A percentile compares a stretch with the other conserved stretches of the same genome.
phyloP scores from a whole-genome alignment of 257 asterid genomes.

The Apocynum venetum region DNA sequence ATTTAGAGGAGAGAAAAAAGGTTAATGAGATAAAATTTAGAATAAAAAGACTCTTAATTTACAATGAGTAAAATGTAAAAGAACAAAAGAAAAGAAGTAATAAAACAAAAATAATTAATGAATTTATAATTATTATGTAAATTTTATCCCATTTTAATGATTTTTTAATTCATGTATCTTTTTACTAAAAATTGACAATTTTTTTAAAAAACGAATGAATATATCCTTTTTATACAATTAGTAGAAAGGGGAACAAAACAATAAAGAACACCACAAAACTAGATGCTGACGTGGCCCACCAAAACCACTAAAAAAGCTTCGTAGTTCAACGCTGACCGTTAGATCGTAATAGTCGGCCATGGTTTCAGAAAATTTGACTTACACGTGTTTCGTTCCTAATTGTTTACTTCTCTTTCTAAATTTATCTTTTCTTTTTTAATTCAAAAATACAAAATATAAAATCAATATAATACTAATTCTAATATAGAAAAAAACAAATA shows the following conservation, averaged over 20 bases:
- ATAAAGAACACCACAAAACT: not conserved
- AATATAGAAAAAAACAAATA: not conserved
- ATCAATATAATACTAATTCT: not conserved
- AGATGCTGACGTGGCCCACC: conserved; percentile 19
- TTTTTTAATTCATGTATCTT: no score
- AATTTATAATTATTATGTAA: no score
- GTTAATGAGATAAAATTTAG: no score
- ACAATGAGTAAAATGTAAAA: no score
- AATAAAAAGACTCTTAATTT: no score
- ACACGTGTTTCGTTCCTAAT: conserved; percentile 17
- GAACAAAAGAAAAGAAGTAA: no score
- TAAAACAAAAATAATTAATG: no score
- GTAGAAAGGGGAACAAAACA: not conserved
- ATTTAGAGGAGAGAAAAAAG: no score
- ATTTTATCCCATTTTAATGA: no score
- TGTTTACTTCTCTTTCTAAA: not conserved
- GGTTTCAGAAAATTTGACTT: not conserved
- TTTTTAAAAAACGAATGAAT: no score
- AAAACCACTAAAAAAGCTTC: conserved; percentile 10
- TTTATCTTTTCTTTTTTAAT: not conserved
- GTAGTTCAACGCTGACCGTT: conserved; percentile 8
- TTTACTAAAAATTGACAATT: no score
- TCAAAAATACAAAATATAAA: not conserved
- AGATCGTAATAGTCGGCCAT: conserved; percentile 28
- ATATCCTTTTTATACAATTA: no score